Conservation (phyloP, 495 filamentous ascomycete genomes). For the Neurospora tetrasperma region DNA sequence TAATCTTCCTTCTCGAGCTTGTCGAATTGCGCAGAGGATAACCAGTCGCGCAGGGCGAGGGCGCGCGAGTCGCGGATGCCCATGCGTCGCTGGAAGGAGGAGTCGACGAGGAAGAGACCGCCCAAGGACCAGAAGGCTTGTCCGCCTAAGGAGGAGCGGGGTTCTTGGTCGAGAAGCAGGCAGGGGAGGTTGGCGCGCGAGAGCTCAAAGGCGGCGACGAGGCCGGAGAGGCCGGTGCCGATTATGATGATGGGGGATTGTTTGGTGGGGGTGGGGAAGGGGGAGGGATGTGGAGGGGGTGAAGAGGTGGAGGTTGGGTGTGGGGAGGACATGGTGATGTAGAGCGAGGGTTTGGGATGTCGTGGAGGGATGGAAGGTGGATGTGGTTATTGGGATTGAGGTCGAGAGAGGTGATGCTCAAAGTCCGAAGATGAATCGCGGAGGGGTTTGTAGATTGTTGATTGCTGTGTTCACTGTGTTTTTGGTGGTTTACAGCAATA, state of each 20-base stretch:
- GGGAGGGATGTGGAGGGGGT: background rate
- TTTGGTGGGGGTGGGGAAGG: background rate
- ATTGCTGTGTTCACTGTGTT: too few relatives aligned
- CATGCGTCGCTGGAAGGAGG: conserved; percentile 36
- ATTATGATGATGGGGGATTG: conserved; percentile 37
- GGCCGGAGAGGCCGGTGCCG: conserved; percentile 40
- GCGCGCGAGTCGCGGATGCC: conserved; percentile 39
- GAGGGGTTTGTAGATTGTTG: too few relatives aligned
- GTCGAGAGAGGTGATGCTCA: too few relatives aligned
- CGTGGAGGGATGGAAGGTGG: background rate
- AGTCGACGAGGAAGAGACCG: conserved; percentile 42
- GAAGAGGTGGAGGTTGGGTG: background rate
- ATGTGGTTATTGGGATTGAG: too few relatives aligned
- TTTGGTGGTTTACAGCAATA: too few relatives aligned
- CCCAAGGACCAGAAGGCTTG: conserved; percentile 48
- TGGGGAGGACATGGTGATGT: background rate
- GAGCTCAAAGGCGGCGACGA: conserved; percentile 44
- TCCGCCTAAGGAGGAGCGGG: conserved; percentile 34
- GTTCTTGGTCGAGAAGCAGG: conserved; percentile 42
- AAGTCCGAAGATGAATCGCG: too few relatives aligned
- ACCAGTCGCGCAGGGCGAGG: conserved; percentile 42
- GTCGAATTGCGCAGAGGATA: conserved; percentile 39
- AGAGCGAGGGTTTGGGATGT: background rate
- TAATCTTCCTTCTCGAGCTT: conserved; percentile 31
- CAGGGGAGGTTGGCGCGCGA: conserved; percentile 27